A percentile compares a stretch with the other conserved stretches of the same genome.
These are phyloP conservation scores for Gossypium davidsonii DNA, from an alignment of 441 rosid species.

Conservation along the genomic window DNA sequence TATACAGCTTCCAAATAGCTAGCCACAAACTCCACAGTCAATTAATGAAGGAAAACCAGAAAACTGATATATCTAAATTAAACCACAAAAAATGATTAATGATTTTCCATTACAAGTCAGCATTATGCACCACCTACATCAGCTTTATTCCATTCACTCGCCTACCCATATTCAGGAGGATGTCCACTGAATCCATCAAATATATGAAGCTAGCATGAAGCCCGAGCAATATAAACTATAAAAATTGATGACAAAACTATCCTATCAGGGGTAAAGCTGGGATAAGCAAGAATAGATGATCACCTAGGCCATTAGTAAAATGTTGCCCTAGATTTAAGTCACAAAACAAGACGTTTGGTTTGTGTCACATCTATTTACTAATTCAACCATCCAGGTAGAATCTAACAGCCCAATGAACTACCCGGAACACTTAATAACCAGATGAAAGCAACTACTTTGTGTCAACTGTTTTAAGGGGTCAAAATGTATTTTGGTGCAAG, in stretches of 20 bases:
- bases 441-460: neutral
- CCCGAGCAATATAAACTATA: neutral
- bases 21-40: neutral
- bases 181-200: neutral
- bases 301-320: neutral
- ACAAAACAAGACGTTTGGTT: neutral
- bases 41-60: neutral
- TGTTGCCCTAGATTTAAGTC: neutral
- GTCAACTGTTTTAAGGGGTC: neutral
- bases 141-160: neutral
- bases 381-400: neutral
- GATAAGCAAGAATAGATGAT: neutral
- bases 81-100: neutral
- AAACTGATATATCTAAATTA: neutral
- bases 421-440: neutral
- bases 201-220: neutral
- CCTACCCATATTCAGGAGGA: neutral
- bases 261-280: neutral
- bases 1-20: neutral
- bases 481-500: neutral
- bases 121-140: neutral
- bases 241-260: neutral
- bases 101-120: neutral
- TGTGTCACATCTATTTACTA: neutral
- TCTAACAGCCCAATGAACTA: neutral